Base-by-base conservation (phyloP, 305 asterid genomes). In the Petunia hybrid region DNA sequence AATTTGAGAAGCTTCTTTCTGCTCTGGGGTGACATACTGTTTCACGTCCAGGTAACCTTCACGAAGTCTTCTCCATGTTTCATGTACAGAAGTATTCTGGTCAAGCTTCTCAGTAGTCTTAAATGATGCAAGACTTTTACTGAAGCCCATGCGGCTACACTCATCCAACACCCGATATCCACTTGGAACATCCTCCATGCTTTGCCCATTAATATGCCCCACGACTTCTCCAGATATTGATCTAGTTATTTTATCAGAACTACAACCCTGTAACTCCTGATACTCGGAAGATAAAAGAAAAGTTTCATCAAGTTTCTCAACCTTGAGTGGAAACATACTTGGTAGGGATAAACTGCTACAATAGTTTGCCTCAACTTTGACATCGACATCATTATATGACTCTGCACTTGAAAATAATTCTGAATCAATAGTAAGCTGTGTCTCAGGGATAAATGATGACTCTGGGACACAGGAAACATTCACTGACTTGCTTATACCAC, bases 61-160 rank as follows among this genome's bases (percentile, higher is more conserved):
- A 64, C 85, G 91, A 83, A 96, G 89, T 83, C 85, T 88, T 78
- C 80, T 85, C 99, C 99, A 96, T 51, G 93, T 84, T 85, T 90
- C 95, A 82, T 90, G 87, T 48, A 94, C 91, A 62, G 87, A 74
- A 87, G 87, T 88, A 79, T 68, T 74, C 59, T 66, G 67, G 73
- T 53, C 83, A 71, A 85, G 86, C 83, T 84, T 76, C 66, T 80
- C 85, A 64, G 78, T 61, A 80, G 74, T 80, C 76, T 82, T 80
- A 35, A 87, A 81, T 71, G 87, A 77, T 41, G 87, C 82, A 77
- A 83, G 82, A 63, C 76, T 81, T 83, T 86, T 81, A 77, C 43
- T 76, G 80, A 90, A 90, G 81, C 88, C 91, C 66, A 91, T 86
- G 74, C 91, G 90, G 84, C 97, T 94, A 89, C 98, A 93, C 89